A percentile compares a stretch with the other conserved stretches of the same genome.
phyloP scores from a whole-genome alignment of 1,284 basidiomycete genomes.

The Naganishia liquefaciens region DNA sequence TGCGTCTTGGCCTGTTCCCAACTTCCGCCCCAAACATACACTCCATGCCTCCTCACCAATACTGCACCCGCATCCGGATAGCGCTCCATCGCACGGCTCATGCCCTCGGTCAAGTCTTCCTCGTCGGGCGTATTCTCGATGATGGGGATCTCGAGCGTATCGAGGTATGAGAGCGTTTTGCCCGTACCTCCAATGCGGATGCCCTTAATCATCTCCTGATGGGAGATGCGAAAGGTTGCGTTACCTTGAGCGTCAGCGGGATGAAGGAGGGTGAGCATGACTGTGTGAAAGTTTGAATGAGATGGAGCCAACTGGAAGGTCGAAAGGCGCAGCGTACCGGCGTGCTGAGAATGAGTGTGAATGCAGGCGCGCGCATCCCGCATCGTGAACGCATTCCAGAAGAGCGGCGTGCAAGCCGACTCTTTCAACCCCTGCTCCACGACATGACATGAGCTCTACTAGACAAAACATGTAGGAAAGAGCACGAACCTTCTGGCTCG shows the following conservation, averaged over 20 bases:
- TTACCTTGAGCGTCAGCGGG: constrained; percentile 57
- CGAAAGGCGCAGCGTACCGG: constrained; percentile 56
- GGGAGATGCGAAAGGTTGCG: constrained; percentile 67
- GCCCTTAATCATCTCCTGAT: constrained; percentile 87
- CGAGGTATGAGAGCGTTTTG: constrained; percentile 70
- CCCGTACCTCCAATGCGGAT: constrained; percentile 73
- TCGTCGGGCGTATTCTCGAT: constrained; percentile 86
- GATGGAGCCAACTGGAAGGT: too few relatives aligned
- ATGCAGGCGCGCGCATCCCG: constrained; percentile 77
- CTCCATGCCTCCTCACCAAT: constrained; percentile 76
- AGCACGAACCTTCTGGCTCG: constrained; percentile 57
- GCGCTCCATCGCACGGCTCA: constrained; percentile 75
- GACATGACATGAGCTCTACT: not conserved
- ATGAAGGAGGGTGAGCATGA: constrained; percentile 79
- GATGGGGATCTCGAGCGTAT: constrained; percentile 80
- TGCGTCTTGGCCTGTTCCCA: constrained; percentile 89
- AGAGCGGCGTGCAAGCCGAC: constrained; percentile 81
- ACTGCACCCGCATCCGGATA: constrained; percentile 76
- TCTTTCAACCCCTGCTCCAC: constrained; percentile 62
- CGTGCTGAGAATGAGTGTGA: constrained; percentile 82
- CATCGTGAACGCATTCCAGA: constrained; percentile 83
- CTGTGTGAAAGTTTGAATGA: constrained; percentile 50
- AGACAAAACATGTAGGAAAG: too few relatives aligned
- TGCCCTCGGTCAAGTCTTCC: constrained; percentile 79
- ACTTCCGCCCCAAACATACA: constrained; percentile 71